phyloP scores from a whole-genome alignment of 305 asterid species.

The Fraxinus sp. region DNA sequence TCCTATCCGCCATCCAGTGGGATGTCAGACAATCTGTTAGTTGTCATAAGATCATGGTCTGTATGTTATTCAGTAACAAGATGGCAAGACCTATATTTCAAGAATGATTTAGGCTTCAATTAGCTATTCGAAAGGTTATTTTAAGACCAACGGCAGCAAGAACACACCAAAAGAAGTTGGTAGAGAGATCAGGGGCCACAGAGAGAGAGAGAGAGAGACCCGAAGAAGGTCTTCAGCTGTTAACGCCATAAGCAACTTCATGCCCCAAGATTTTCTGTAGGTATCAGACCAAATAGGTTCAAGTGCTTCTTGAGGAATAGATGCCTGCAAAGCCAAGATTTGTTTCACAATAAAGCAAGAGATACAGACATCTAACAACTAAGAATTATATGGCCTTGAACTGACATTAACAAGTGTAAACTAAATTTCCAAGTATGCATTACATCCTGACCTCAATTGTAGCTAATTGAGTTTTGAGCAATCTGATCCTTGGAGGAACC shows the following conservation, averaged over 20 bases:
- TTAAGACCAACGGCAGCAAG: not conserved
- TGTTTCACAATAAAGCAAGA: slow-evolving; percentile 15
- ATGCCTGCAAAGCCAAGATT: slow-evolving; percentile 53
- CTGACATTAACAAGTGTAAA: slow-evolving; percentile 9
- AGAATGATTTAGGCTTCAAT: not conserved
- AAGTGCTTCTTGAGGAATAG: slow-evolving; percentile 69
- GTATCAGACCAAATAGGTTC: slow-evolving; percentile 67
- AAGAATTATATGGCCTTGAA: not conserved
- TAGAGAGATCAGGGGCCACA: not conserved
- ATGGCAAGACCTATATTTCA: not conserved
- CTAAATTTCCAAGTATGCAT: slow-evolving; percentile 13
- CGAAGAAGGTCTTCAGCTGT: slow-evolving; percentile 71
- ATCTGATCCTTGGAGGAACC: slow-evolving; percentile 55
- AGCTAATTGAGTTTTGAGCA: slow-evolving; percentile 70
- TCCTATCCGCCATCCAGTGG: not conserved
- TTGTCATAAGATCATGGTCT: not conserved
- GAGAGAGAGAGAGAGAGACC: slow-evolving; percentile 39
- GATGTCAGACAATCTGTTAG: not conserved
- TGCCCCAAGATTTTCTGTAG: slow-evolving; percentile 56
- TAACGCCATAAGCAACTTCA: slow-evolving; percentile 55
- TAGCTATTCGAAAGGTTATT: not conserved
- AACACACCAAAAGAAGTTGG: not conserved
- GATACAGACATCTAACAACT: not conserved
- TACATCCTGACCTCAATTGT: slow-evolving; percentile 57
- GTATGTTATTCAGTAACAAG: not conserved